These are phyloP conservation scores for Fusarium odoratissimum DNA, from an alignment of 2,329 filamentous ascomycete genomes.

Conservation along the genomic window DNA sequence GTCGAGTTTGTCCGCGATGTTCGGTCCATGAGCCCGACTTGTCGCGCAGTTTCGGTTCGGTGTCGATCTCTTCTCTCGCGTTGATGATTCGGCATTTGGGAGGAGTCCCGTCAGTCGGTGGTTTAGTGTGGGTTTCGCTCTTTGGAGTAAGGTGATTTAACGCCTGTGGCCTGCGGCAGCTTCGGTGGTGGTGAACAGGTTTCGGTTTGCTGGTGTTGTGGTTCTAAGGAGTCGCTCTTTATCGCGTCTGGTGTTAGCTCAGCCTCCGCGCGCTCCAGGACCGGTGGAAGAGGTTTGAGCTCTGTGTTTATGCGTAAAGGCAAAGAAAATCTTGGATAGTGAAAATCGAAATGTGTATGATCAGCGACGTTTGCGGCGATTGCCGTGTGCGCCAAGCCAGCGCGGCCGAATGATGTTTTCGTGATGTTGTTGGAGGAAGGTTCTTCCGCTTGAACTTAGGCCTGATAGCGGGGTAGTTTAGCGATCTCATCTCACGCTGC, in stretches of 20 bases:
- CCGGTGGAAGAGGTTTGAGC: not conserved
- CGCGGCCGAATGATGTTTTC: not conserved
- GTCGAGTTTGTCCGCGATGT: not conserved
- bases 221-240: not conserved
- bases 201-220: not conserved
- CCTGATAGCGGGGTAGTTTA: not conserved
- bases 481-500: not conserved
- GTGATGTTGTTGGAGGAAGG: not conserved
- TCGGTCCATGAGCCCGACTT: not conserved
- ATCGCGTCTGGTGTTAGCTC: not conserved
- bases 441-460: not conserved
- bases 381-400: not conserved
- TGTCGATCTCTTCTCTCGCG: not conserved
- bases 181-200: not conserved
- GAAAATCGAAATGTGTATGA: not conserved
- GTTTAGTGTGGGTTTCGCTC: not conserved
- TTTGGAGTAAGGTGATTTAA: not conserved
- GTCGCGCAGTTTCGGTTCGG: not conserved
- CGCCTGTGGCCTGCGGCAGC: not conserved
- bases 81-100: not conserved
- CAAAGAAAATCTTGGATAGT: not conserved
- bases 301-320: not conserved
- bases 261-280: not conserved
- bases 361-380: not conserved
- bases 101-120: not conserved